Evolutionary conservation across 139 green algal species (phyloP), one percentile per base, ranked within the genome.

Genomic region (Chlamydomonas incerta): DNA sequence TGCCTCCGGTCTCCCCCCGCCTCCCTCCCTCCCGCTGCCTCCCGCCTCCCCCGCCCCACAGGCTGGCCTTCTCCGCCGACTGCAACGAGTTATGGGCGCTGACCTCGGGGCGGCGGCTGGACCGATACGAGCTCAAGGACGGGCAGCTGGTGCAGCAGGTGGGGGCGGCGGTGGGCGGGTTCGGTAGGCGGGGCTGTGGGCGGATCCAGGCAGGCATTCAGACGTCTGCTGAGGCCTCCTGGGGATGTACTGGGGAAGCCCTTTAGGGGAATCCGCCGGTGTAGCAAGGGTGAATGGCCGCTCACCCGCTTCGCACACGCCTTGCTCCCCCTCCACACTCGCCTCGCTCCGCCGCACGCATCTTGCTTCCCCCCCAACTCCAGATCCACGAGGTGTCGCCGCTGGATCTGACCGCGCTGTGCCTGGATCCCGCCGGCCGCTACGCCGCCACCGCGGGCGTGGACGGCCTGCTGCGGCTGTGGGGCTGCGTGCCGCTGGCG

Each of bases 401-500:
- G 29, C 71, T 89, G 52, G 89, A 88, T 24, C 67, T 89, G 29
- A 82, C 74, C 31, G 34, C n/a, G 15, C 69, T 92, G 74, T 76
- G 47, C 0, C 29, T 86, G 34, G 89, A 92, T 65, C 87, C 86
- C 5, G 21, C 18, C 0, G 84, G 72, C 46, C 82, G 69, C 57
- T 91, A 92, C 37, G 47, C 87, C 18, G 68, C 83, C 28, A 93
- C 90, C 9, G 90, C 74, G 9, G 90, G 90, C 31, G 46, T 65
- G 41, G 90, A 95, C 75, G 63, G 76, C 11, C 86, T 92, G n/a
- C 67, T 94, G 67, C 90, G 91, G 67, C 50, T 94, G 46, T 94
- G 88, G 31, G 33, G 50, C 17, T 69, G 34, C 24, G 35, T 76
- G n/a, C 68, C 80, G 33, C 31, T 70, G 37, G 50, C 50, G 26